These are phyloP conservation scores for Cladosporium sp. DNA, from an alignment of 2,329 filamentous ascomycete genomes.

Conservation along the genomic window DNA sequence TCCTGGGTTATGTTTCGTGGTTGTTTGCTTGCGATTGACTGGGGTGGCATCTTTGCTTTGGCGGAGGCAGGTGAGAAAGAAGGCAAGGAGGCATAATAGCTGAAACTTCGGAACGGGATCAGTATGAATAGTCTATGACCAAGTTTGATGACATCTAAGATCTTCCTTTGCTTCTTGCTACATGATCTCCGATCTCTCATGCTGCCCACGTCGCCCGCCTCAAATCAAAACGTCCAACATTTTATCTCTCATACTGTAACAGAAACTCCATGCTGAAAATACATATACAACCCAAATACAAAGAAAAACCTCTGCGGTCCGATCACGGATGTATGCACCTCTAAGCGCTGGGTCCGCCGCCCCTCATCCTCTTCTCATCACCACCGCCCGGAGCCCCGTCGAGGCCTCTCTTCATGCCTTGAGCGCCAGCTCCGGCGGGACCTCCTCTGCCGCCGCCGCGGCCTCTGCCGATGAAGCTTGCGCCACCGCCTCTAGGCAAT, in stretches of 20 bases:
- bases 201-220: background rate
- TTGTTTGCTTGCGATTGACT: background rate
- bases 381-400: slow-evolving; percentile 7
- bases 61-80: background rate
- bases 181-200: background rate
- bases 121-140: background rate
- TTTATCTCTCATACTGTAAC: background rate
- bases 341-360: slow-evolving; percentile 2
- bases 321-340: background rate
- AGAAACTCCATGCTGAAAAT: slow-evolving; percentile 1
- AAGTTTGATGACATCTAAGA: background rate
- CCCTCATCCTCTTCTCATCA: slow-evolving; percentile 13
- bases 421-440: background rate
- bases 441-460: slow-evolving; percentile 16
- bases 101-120: too few species aligned
- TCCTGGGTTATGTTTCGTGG: background rate
- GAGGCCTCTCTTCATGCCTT: slow-evolving; percentile 4
- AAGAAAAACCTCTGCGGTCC: background rate
- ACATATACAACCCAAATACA: background rate
- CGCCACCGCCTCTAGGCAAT: slow-evolving; percentile 12
- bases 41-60: background rate
- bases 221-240: background rate
- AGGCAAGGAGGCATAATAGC: too few species aligned
- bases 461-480: slow-evolving; percentile 12
- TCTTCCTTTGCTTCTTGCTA: background rate